phyloP scores from a whole-genome alignment of 305 asterid genomes.

The Ilex paraguariensis region DNA sequence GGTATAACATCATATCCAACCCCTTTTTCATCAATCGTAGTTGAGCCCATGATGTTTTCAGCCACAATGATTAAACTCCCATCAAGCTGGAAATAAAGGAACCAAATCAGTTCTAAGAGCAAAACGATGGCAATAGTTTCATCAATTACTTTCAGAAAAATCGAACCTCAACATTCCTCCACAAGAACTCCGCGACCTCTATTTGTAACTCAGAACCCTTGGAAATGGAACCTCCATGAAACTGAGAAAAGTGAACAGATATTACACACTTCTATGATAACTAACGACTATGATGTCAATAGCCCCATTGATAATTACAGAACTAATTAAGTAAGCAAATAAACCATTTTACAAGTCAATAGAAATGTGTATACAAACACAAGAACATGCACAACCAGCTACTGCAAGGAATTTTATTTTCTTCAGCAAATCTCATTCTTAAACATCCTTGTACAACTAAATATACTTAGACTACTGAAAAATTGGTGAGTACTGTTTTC shows the following conservation, averaged over 20 bases:
- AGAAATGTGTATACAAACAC: background rate
- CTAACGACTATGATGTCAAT: background rate
- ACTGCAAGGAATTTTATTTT: too few species aligned
- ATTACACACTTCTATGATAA: background rate
- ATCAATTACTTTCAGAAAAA: conserved; percentile 12
- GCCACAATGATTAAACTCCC: conserved; percentile 83
- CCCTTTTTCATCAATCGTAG: conserved; percentile 26
- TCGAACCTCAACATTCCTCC: conserved; percentile 92
- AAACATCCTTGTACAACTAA: conserved; percentile 5
- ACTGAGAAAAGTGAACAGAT: conserved; percentile 42
- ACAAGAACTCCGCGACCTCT: conserved; percentile 85
- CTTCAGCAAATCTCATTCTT: conserved; percentile 1
- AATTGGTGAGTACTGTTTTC: conserved; percentile 1
- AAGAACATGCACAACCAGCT: background rate
- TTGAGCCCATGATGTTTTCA: conserved; percentile 79
- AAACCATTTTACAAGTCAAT: background rate
- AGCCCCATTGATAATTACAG: background rate
- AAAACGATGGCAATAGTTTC: conserved; percentile 11
- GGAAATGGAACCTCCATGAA: conserved; percentile 81
- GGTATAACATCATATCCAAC: too few species aligned
- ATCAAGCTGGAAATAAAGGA: conserved; percentile 63
- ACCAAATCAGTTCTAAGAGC: conserved; percentile 22
- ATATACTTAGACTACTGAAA: conserved; percentile 12
- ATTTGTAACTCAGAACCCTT: conserved; percentile 87
- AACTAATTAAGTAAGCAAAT: background rate